phyloP scores from a whole-genome alignment of 257 asterid genomes.

The Mentha longifolia region DNA sequence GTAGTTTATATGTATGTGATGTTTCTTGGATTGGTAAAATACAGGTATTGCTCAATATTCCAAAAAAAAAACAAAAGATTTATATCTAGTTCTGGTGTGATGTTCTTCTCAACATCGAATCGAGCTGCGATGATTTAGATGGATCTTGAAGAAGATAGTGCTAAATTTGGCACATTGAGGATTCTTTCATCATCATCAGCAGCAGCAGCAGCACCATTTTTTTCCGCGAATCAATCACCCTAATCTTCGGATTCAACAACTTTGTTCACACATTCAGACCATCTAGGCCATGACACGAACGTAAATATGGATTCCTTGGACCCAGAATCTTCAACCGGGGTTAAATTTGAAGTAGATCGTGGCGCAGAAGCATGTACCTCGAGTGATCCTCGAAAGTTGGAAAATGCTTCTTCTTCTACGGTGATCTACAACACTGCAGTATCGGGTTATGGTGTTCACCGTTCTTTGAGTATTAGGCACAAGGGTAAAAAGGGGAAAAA shows the following conservation, averaged over 20 bases:
- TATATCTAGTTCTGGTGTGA: slow-evolving; percentile 36
- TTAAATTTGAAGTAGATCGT: no score
- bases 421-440: slow-evolving; percentile 38
- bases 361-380: slow-evolving; percentile 33
- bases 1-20: slow-evolving; percentile 12
- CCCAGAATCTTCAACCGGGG: no score
- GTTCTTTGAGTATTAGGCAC: slow-evolving; percentile 38
- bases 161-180: slow-evolving; percentile 53
- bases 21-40: not conserved
- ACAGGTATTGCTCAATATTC: slow-evolving; percentile 13
- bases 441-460: slow-evolving; percentile 45
- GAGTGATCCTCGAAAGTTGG: slow-evolving; percentile 48
- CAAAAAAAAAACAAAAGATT: no score
- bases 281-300: slow-evolving; percentile 30
- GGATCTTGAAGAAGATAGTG: slow-evolving; percentile 69
- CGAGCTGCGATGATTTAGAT: slow-evolving; percentile 38
- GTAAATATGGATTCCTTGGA: slow-evolving; percentile 40
- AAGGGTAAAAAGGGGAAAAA: slow-evolving; percentile 49
- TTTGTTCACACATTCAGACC: slow-evolving; percentile 25
- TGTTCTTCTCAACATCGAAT: slow-evolving; percentile 35
- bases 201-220: slow-evolving; percentile 36
- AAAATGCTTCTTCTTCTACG: slow-evolving; percentile 51
- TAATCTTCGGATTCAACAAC: slow-evolving; percentile 53
- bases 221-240: slow-evolving; percentile 78
- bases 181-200: slow-evolving; percentile 70